These are phyloP conservation scores for Penicillium alfredii DNA, from an alignment of 495 filamentous ascomycete genomes.

Conservation along the genomic window DNA sequence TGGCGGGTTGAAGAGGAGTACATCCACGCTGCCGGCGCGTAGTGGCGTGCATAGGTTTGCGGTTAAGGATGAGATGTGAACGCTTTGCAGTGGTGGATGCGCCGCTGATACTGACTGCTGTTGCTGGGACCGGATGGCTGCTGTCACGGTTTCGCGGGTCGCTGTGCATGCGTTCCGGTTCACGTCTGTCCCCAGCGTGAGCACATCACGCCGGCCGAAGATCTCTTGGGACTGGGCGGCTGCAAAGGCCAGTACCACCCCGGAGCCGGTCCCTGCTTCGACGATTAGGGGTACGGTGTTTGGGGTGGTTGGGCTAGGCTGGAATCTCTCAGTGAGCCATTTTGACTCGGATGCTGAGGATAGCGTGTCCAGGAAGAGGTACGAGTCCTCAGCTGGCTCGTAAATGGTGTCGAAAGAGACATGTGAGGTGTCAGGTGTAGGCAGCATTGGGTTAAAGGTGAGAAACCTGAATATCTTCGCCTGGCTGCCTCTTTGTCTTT, in stretches of 20 bases:
- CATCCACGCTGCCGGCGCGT: constrained; percentile 55
- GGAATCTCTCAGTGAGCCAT: constrained; percentile 61
- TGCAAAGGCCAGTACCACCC: constrained; percentile 82
- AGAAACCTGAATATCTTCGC: no score
- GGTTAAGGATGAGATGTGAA: constrained; percentile 55
- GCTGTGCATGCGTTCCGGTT: constrained; percentile 74
- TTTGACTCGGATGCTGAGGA: constrained; percentile 63
- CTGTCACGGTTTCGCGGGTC: constrained; percentile 54
- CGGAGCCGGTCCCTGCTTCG: constrained; percentile 89
- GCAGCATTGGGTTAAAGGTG: constrained; percentile 64
- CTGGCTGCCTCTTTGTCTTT: no score
- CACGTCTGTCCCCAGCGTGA: constrained; percentile 73
- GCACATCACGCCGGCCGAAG: constrained; percentile 63
- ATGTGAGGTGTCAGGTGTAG: constrained; percentile 87
- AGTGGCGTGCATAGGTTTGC: constrained; percentile 61
- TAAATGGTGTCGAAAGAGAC: constrained; percentile 81
- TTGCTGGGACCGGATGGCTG: constrained; percentile 41
- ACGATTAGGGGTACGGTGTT: constrained; percentile 59
- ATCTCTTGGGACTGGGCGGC: constrained; percentile 66
- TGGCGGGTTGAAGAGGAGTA: constrained; percentile 93
- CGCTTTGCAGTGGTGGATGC: neutral
- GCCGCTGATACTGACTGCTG: neutral
- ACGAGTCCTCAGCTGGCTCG: constrained; percentile 92
- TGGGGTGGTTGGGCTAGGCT: constrained; percentile 3
- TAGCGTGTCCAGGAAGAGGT: constrained; percentile 87